Base-by-base conservation (phyloP, 371 early-diverging fungal species). In the Vairimorpha apis region DNA sequence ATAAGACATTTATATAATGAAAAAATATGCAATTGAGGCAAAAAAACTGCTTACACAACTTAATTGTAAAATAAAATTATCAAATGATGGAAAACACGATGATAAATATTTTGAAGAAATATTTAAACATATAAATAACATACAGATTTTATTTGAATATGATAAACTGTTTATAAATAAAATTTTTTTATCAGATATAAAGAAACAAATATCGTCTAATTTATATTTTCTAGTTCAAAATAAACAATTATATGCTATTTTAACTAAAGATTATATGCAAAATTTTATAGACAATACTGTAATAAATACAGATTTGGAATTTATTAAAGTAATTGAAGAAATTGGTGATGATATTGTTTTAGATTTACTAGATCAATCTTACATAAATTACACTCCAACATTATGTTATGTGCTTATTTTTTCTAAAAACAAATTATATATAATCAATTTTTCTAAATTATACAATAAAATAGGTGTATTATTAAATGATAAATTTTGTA, bases 311-410 rank as follows among this genome's bases (percentile, higher is more conserved):
- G n/a, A n/a, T n/a, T n/a, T n/a, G n/a, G n/a, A n/a, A n/a, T n/a
- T n/a, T n/a, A n/a, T n/a, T n/a, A n/a, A n/a, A n/a, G n/a, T n/a
- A n/a, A n/a, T n/a, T n/a, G n/a, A n/a, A n/a, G n/a, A n/a, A n/a
- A n/a, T n/a, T n/a, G n/a, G n/a, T n/a, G n/a, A n/a, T n/a, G n/a
- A n/a, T n/a, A n/a, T n/a, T n/a, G n/a, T n/a, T n/a, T n/a, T n/a
- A n/a, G n/a, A n/a, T n/a, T n/a, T n/a, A n/a, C n/a, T n/a, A n/a
- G n/a, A n/a, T n/a, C n/a, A n/a, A n/a, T 35, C 33, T 13, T 80
- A 80, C 37, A 73, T 80, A 65, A 69, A 74, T 16, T 82, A 76
- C 56, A 67, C 43, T 33, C 67, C 75, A 33, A 80, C 77, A 67
- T 32, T 60, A 2, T 82, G 82, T 56, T n/a, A n/a, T n/a, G n/a